A percentile compares a stretch with the other conserved stretches of the same genome.
phyloP scores from a whole-genome alignment of 2,329 filamentous ascomycete genomes.

The Anisogramma anomala region DNA sequence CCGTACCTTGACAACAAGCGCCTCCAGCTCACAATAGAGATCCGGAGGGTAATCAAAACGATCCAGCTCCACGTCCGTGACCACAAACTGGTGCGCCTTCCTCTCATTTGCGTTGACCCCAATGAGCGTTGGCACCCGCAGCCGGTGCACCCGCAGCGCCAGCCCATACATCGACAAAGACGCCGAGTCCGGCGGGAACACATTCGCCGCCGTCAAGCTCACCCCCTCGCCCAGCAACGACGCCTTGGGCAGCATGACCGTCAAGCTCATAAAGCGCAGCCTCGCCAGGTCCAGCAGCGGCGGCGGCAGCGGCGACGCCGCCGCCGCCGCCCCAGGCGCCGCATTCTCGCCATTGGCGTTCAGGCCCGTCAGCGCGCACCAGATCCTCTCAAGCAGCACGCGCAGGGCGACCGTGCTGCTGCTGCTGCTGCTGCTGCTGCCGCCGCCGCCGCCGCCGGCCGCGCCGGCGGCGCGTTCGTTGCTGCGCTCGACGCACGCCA shows the following conservation, averaged over 20 bases:
- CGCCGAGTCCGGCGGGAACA: constrained; percentile 23
- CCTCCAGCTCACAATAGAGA: constrained; percentile 44
- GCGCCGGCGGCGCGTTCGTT: constrained; percentile 17
- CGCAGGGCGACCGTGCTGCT: constrained; percentile 15
- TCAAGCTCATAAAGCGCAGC: constrained; percentile 38
- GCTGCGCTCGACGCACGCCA: constrained; percentile 29
- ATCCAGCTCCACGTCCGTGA: constrained; percentile 53
- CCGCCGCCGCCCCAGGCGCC: constrained; percentile 20
- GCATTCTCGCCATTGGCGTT: constrained; percentile 22
- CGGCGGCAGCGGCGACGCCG: too few species aligned
- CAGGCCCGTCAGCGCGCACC: constrained; percentile 27
- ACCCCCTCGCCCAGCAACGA: constrained; percentile 53
- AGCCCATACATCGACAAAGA: constrained; percentile 20
- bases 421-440: constrained; percentile 13
- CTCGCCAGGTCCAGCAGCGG: constrained; percentile 25
- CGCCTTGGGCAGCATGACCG: constrained; percentile 53
- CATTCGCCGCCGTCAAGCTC: constrained; percentile 36
- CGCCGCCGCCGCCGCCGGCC: constrained; percentile 16
- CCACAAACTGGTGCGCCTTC: constrained; percentile 51
- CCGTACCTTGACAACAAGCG: constrained; percentile 46
- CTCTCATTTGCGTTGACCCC: constrained; percentile 66
- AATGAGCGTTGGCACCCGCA: constrained; percentile 56
- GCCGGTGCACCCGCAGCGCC: constrained; percentile 39
- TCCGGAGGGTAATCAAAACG: constrained; percentile 35
- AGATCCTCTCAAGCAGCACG: constrained; percentile 28